Base-by-base conservation (phyloP, 1,284 basidiomycete species). In the Heliocybe sulcata region DNA sequence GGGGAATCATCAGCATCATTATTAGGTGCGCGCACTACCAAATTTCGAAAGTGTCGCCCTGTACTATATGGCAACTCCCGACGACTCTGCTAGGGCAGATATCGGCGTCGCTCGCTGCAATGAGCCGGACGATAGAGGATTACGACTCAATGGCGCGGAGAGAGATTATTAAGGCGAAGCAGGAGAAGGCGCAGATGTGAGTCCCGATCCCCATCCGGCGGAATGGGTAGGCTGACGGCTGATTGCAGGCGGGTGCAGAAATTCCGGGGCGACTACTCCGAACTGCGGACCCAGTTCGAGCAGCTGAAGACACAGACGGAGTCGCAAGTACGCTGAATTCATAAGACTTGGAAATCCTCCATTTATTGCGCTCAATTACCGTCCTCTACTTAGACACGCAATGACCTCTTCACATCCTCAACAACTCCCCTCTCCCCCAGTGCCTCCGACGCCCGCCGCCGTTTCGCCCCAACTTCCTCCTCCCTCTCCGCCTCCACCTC, bases 121-220 rank as follows among this genome's bases (percentile, higher is more conserved):
- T 98, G 77, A 85, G 91, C 55, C 77, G 94, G 55, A 92, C 95
- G 55, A 85, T 97, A 59, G 94, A 97, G 63, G 95, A 98, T 66
- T 98, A 96, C 66, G 94, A 97, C 65, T 88, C 90, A 11, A 94
- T 98, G 91, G 92, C 91, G 0, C 90, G 88, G 73, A 81, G 94
- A 60, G 94, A 98, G 69, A 92, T 97, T 65, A 90, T 96, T 54
- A 92, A 92, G 62, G 86, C 90, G 42, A 96, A 96, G 71, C 85
- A 93, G 67, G 94, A 96, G 74, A 98, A 98, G 72, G 95, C 94
- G 0, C 79, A 90, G 67, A 87, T 90, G 92, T 94, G 65, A 64
- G 83, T 72, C 27, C 26, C 23, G 20, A 23, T 20, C 14, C 25
- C 6, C 25, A n/a, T 6, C 42, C 4, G 27, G 22, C 23, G 3